Conservation (phyloP, 257 asterid species). For the Przewalskia tangutica region DNA sequence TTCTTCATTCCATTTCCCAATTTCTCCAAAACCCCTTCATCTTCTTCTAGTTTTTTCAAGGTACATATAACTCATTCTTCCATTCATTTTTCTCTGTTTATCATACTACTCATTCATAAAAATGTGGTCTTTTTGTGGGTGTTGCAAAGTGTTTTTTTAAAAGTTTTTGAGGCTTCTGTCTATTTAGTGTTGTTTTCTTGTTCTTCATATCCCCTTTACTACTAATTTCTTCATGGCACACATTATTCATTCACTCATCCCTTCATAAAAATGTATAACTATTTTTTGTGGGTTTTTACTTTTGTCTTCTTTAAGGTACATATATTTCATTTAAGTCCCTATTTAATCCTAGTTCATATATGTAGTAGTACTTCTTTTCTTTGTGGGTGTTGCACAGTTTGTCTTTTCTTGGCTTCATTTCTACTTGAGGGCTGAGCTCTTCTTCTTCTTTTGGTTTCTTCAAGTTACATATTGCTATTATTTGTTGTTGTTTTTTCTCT, state of each 20-base stretch:
- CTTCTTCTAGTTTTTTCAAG: not conserved
- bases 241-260: too few species aligned
- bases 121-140: not conserved
- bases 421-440: not conserved
- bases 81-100: too few species aligned
- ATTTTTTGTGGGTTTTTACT: not conserved
- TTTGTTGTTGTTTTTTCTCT: not conserved
- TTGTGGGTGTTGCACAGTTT: not conserved
- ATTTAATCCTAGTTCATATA: not conserved
- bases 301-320: not conserved
- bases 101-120: not conserved
- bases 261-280: not conserved
- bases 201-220: too few species aligned
- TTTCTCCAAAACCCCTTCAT: not conserved
- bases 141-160: too few species aligned
- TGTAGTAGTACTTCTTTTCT: too few species aligned
- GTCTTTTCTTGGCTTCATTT: not conserved
- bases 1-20: not conserved
- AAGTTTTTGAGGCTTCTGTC: too few species aligned
- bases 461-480: not conserved
- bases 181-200: too few species aligned
- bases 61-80: not conserved
- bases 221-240: too few species aligned
- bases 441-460: not conserved
- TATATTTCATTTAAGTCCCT: too few species aligned